Percentiles rank a stretch among this genome's conserved stretches.
phyloP scores from a whole-genome alignment of 805 yeast genomes.

The Wickerhamiella spandovensis region DNA sequence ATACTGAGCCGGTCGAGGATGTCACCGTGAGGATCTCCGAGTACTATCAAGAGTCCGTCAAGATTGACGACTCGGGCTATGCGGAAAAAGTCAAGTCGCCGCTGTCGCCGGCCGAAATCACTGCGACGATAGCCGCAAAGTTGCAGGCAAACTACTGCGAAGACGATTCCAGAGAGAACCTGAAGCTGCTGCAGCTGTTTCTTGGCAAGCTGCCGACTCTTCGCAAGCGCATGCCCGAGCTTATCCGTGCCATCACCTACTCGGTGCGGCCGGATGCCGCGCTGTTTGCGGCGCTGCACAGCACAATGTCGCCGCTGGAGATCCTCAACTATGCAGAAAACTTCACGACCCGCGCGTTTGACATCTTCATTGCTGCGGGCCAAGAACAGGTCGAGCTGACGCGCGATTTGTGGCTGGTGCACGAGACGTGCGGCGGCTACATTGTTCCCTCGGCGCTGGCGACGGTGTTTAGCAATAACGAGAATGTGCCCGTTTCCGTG shows the following conservation, averaged over 20 bases:
- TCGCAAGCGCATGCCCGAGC: neutral
- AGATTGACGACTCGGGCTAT: neutral
- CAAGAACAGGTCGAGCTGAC: constrained; percentile 59
- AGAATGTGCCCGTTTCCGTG: constrained; percentile 27
- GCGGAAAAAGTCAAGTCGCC: constrained; percentile 24
- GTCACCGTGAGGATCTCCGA: constrained; percentile 22
- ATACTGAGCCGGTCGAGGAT: constrained; percentile 5
- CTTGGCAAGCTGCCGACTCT: neutral
- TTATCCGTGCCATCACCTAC: constrained; percentile 1
- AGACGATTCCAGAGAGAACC: neutral
- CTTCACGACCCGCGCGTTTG: neutral
- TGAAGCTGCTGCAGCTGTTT: neutral
- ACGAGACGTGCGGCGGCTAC: constrained; percentile 37
- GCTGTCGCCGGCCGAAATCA: constrained; percentile 13
- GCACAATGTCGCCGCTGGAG: constrained; percentile 5
- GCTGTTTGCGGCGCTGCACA: constrained; percentile 7
- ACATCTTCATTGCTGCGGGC: constrained; percentile 28
- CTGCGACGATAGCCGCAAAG: constrained; percentile 18
- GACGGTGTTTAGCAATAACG: constrained; percentile 34
- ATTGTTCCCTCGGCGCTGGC: constrained; percentile 64
- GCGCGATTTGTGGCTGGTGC: constrained; percentile 45
- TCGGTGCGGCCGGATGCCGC: constrained; percentile 4
- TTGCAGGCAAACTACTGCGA: constrained; percentile 18
- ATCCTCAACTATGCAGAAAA: constrained; percentile 5
- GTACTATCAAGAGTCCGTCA: constrained; percentile 22